phyloP scores from a whole-genome alignment of 208 protist genomes.

The Wallacemonas sp. region DNA sequence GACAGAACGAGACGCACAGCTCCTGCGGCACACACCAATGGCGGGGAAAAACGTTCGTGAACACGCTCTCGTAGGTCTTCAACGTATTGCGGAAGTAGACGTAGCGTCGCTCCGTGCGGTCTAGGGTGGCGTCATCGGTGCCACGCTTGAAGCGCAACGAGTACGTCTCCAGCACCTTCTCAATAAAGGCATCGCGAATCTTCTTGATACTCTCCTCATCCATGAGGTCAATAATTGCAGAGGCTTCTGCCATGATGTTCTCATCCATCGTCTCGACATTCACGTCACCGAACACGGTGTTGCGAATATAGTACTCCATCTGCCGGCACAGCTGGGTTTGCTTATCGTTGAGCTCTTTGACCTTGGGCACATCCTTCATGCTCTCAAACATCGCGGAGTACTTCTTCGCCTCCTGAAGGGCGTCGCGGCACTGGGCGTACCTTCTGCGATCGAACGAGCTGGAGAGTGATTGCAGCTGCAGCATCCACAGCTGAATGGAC shows the following conservation, averaged over 20 bases:
- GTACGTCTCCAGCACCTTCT: slow-evolving; percentile 85
- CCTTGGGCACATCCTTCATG: slow-evolving; percentile 83
- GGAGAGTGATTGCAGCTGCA: slow-evolving; percentile 85
- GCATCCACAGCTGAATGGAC: slow-evolving; percentile 92
- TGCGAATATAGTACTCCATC: slow-evolving; percentile 83
- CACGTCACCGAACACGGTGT: slow-evolving; percentile 80
- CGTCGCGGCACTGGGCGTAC: slow-evolving; percentile 83
- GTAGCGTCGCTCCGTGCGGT: slow-evolving; percentile 92
- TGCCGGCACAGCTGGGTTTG: slow-evolving; percentile 74
- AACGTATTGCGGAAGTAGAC: slow-evolving; percentile 85
- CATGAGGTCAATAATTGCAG: slow-evolving; percentile 87
- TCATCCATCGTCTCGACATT: slow-evolving; percentile 70
- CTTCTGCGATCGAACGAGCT: slow-evolving; percentile 73
- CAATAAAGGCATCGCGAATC: slow-evolving; percentile 88
- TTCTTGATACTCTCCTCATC: slow-evolving; percentile 68
- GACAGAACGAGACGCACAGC: slow-evolving; percentile 89
- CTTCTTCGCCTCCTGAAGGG: slow-evolving; percentile 82
- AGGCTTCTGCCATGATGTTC: slow-evolving; percentile 81
- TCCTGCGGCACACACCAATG: slow-evolving; percentile 93
- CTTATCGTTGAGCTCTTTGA: slow-evolving; percentile 88
- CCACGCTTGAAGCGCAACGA: slow-evolving; percentile 81
- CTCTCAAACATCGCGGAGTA: slow-evolving; percentile 77
- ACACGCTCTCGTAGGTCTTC: slow-evolving; percentile 76
- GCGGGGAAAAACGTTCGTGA: slow-evolving; percentile 80
- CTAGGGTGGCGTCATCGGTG: slow-evolving; percentile 83